Evolutionary conservation across 345 rosid genomes (phyloP).

Genomic region (Reutealis trisperma): DNA sequence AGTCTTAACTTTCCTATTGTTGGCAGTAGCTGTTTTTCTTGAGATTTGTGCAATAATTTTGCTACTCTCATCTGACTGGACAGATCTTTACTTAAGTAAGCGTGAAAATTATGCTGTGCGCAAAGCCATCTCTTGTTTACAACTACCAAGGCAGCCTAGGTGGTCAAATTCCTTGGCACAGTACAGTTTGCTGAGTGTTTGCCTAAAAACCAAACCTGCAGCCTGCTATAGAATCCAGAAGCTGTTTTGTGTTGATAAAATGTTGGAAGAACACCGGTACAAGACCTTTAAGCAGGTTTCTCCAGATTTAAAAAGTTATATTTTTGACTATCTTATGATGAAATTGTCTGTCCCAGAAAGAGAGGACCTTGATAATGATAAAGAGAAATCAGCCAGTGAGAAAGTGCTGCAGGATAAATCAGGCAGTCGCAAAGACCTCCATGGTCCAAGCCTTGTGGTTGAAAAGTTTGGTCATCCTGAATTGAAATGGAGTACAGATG

Average conservation of each 20-base stretch:
- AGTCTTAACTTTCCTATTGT: slow-evolving; percentile 19
- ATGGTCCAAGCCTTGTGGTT: no score
- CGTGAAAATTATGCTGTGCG: background rate
- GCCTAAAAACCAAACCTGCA: background rate
- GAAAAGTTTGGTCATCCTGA: no score
- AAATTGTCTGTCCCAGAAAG: background rate
- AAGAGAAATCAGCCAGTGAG: background rate
- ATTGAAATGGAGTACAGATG: slow-evolving; percentile 1
- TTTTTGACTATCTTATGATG: background rate
- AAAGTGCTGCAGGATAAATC: background rate
- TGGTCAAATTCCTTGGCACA: slow-evolving; percentile 24
- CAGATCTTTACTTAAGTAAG: slow-evolving; percentile 4
- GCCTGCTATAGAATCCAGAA: background rate
- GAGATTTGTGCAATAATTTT: slow-evolving; percentile 14
- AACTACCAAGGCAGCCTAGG: background rate
- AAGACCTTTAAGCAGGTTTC: background rate
- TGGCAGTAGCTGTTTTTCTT: slow-evolving; percentile 19
- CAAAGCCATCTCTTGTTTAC: background rate
- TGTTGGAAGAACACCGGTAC: background rate
- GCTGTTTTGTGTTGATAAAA: background rate
- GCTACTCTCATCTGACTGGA: slow-evolving; percentile 14
- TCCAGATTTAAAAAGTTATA: background rate
- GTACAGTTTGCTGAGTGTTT: background rate
- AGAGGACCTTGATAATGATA: no score
- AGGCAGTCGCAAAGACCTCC: background rate